Evolutionary conservation across 805 yeast species (phyloP).

Genomic region (Candida odintsovae): DNA sequence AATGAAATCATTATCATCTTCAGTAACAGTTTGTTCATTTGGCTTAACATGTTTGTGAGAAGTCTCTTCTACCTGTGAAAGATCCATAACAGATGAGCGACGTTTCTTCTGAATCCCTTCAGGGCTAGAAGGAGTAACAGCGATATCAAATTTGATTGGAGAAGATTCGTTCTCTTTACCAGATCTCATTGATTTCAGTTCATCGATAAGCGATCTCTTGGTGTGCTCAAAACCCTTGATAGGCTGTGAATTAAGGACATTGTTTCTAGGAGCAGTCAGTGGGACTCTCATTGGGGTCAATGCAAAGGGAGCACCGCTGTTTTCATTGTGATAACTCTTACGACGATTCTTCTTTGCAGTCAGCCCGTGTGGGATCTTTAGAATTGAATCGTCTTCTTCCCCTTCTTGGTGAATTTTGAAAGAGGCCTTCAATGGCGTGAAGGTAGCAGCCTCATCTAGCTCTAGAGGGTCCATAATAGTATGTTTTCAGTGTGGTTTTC

Average conservation of each 20-base stretch:
- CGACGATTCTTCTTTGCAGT: conserved; percentile 26
- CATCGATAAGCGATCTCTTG: conserved; percentile 18
- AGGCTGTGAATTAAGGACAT: conserved; percentile 21
- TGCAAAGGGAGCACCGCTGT: conserved; percentile 1
- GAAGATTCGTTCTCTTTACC: conserved; percentile 13
- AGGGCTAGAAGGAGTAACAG: conserved; percentile 6
- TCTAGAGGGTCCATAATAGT: conserved; percentile 1
- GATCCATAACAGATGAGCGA: conserved; percentile 18
- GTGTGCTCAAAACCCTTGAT: conserved; percentile 11
- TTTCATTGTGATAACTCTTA: conserved; percentile 17
- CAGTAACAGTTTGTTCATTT: conserved; percentile 6
- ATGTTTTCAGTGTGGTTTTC: not conserved
- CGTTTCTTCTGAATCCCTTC: conserved; percentile 9
- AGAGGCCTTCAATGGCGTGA: conserved; percentile 19
- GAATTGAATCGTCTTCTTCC: conserved; percentile 6
- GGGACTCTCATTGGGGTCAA: conserved; percentile 22
- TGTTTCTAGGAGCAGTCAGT: conserved; percentile 27
- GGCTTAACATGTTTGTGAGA: not conserved
- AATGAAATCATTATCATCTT: conserved; percentile 3
- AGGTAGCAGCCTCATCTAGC: conserved; percentile 11
- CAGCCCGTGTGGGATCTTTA: conserved; percentile 42
- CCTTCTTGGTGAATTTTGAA: conserved; percentile 18
- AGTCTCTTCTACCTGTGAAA: conserved; percentile 18
- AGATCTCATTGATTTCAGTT: conserved; percentile 2
- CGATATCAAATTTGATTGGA: not conserved